Percentiles rank a stretch among this genome's conserved stretches.
phyloP scores from a whole-genome alignment of 305 asterid species.

The Fraxinus paxiana region DNA sequence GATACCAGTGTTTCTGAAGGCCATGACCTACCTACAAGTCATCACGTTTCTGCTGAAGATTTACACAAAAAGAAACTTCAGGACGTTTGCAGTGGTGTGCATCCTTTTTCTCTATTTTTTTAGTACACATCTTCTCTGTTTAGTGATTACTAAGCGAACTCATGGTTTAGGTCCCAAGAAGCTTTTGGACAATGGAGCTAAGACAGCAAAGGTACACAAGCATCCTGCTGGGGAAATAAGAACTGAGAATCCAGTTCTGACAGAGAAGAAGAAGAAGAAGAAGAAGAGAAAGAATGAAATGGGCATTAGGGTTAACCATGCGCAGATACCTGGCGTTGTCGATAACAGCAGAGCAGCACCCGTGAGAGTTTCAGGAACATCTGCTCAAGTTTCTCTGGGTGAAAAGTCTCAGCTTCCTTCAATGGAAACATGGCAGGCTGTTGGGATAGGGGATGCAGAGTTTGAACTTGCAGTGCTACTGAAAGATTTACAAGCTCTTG shows the following conservation, averaged over 20 bases:
- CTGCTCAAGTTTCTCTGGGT: slow-evolving; percentile 28
- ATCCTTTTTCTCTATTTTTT: background rate
- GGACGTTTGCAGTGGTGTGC: background rate
- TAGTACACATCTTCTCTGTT: background rate
- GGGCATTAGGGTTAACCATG: slow-evolving; percentile 18
- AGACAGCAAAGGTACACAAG: slow-evolving; percentile 53
- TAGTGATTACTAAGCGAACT: slow-evolving; percentile 12
- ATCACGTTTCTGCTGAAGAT: slow-evolving; percentile 19
- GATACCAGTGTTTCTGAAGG: background rate
- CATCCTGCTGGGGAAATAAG: slow-evolving; percentile 44
- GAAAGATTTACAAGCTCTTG: slow-evolving; percentile 60
- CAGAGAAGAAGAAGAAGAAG: slow-evolving; percentile 49
- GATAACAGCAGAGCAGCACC: slow-evolving; percentile 26
- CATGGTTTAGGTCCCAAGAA: slow-evolving; percentile 37
- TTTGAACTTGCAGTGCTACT: slow-evolving; percentile 38
- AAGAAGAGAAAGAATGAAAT: slow-evolving; percentile 46
- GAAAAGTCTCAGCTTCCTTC: slow-evolving; percentile 27
- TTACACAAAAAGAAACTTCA: background rate
- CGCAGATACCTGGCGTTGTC: slow-evolving; percentile 28
- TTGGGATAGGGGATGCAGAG: slow-evolving; percentile 25
- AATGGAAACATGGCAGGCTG: slow-evolving; percentile 27
- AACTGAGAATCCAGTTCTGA: slow-evolving; percentile 33
- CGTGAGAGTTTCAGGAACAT: slow-evolving; percentile 28
- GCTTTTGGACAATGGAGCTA: slow-evolving; percentile 37
- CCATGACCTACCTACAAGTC: slow-evolving; percentile 31